Evolutionary conservation across 257 asterid genomes (phyloP).

Genomic region (Solanum phureja): DNA sequence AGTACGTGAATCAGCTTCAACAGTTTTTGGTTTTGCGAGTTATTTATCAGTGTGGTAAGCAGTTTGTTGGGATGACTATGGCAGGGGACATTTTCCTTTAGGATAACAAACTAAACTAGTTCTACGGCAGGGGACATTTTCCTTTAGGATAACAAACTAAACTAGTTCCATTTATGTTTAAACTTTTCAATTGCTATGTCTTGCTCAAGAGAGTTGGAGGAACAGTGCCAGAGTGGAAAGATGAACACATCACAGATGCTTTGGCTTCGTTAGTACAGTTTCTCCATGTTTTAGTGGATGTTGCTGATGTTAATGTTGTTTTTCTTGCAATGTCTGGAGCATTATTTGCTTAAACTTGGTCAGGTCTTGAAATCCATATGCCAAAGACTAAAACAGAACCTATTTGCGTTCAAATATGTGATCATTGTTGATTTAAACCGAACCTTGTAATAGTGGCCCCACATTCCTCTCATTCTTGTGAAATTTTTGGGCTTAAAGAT

Average conservation of each 20-base stretch:
- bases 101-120: neutral
- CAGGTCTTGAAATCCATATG: neutral
- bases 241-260: neutral
- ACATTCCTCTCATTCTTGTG: neutral
- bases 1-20: neutral
- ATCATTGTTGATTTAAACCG: neutral
- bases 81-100: neutral
- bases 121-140: neutral
- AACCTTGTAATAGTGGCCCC: neutral
- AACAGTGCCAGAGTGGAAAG: neutral
- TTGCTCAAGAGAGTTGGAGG: neutral
- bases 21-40: neutral
- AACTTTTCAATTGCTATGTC: neutral
- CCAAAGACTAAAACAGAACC: neutral
- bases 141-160: neutral
- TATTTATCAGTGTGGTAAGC: neutral
- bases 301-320: neutral
- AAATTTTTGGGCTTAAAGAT: neutral
- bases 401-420: neutral
- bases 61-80: neutral
- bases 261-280: neutral
- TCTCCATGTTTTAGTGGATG: neutral
- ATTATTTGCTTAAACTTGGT: neutral
- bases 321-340: neutral
- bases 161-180: neutral